Evolutionary conservation across 192 early-diverging fungal species (phyloP).

Genomic region (Bifiguratus adelaidae): DNA sequence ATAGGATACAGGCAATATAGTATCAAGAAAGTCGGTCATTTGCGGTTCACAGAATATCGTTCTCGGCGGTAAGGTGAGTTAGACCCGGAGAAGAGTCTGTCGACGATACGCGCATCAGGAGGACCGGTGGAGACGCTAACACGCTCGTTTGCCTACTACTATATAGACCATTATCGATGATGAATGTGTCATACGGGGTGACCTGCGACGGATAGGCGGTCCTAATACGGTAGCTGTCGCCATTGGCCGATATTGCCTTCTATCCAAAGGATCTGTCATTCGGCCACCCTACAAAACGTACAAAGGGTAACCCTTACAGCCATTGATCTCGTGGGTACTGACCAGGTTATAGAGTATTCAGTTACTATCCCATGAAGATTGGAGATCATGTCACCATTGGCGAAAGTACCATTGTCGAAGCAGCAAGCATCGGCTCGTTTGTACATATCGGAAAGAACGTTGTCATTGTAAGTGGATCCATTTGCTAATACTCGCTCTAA

Average conservation of each 20-base stretch:
- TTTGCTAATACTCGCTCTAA: neutral
- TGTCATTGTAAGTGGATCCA: slow-evolving; percentile 20
- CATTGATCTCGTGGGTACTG: neutral
- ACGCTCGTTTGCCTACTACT: neutral
- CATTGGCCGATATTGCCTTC: slow-evolving; percentile 84
- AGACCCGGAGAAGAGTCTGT: no score
- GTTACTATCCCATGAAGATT: slow-evolving; percentile 96
- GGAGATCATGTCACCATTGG: slow-evolving; percentile 89
- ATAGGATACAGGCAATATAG: slow-evolving; percentile 94
- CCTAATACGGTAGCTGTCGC: slow-evolving; percentile 84
- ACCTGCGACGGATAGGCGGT: slow-evolving; percentile 77
- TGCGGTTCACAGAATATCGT: slow-evolving; percentile 95
- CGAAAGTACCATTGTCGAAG: slow-evolving; percentile 80
- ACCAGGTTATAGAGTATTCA: slow-evolving; percentile 57
- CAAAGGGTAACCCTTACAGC: slow-evolving; percentile 46
- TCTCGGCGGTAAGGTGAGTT: slow-evolving; percentile 82
- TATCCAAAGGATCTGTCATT: slow-evolving; percentile 66
- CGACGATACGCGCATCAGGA: neutral
- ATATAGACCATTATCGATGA: slow-evolving; percentile 85
- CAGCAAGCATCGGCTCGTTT: slow-evolving; percentile 82
- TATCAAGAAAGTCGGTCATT: slow-evolving; percentile 86
- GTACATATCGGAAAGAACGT: slow-evolving; percentile 91
- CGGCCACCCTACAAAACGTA: slow-evolving; percentile 94
- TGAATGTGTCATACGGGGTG: slow-evolving; percentile 87
- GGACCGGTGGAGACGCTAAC: neutral